Conservation (phyloP, 176 grass and related monocot genomes). For the Triticum dicoccoides region DNA sequence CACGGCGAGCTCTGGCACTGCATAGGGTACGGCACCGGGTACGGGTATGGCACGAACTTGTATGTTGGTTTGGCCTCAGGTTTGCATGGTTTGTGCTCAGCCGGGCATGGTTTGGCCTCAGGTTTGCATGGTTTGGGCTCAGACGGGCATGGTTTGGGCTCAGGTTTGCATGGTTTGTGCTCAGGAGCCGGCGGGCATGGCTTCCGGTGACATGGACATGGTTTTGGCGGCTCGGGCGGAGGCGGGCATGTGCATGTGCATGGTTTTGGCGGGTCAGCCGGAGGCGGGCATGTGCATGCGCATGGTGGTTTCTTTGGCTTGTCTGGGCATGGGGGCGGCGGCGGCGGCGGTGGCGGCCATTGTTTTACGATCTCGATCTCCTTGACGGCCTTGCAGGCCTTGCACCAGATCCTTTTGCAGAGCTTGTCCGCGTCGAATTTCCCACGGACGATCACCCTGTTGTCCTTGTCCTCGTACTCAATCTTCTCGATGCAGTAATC, state of each 20-base stretch:
- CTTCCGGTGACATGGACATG: too few species aligned
- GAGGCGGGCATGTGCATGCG: too few species aligned
- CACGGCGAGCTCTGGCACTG: not conserved
- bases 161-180: too few species aligned
- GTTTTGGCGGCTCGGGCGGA: too few species aligned
- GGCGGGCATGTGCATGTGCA: too few species aligned
- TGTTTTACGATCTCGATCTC: not conserved
- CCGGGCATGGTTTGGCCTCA: too few species aligned
- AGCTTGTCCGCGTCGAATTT: slow-evolving; percentile 26
- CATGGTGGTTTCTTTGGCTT: not conserved
- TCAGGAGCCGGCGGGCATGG: too few species aligned
- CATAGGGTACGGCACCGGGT: slow-evolving; percentile 14
- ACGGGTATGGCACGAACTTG: slow-evolving; percentile 29
- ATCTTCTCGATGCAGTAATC: slow-evolving; percentile 37
- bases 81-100: too few species aligned
- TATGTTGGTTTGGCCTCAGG: not conserved
- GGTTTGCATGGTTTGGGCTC: too few species aligned
- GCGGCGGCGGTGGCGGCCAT: not conserved
- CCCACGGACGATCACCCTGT: slow-evolving; percentile 26
- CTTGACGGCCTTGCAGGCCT: slow-evolving; percentile 9
- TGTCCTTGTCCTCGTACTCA: slow-evolving; percentile 32
- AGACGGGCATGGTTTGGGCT: too few species aligned
- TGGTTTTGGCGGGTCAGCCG: too few species aligned
- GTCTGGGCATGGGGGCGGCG: not conserved
- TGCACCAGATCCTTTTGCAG: slow-evolving; percentile 18